Evolutionary conservation across 371 early-diverging fungal genomes (phyloP), one percentile per base, ranked within the genome.

Genomic region (Apophysomyces sp.): DNA sequence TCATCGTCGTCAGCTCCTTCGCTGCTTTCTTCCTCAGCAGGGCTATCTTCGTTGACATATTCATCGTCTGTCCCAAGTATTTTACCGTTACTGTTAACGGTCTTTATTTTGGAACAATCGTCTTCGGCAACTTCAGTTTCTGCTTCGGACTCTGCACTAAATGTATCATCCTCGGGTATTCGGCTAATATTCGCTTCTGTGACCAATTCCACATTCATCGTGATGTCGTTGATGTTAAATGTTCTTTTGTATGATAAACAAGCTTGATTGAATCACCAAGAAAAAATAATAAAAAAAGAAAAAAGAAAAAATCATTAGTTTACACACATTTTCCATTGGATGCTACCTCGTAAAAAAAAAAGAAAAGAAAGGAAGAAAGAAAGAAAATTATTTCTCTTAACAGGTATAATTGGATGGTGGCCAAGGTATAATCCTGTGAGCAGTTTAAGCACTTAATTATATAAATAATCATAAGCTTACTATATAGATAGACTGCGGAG

Each of bases 41-140:
- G 51, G n/a, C 55, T 27, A 18, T 55, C 24, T 34, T 34, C 55
- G 30, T 55, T 28, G 8, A 44, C 49, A 21, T 44, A 24, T 63
- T 30, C 37, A 51, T 27, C 55, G 32, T 29, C 36, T 29, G 49
- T 44, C n/a, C 49, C 49, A 16, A 44, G 27, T 21, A 21, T 44
- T 16, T 4, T 44, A 3, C 49, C 49, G 49, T 21, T 44, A 21
- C 21, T 44, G 4, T 44, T 21, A 8, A 21, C 21, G 21, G 49
- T 21, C 49, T 44, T 21, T 44, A 9, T 44, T 44, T 44, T 44
- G 49, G 49, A 21, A 21, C 13, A 41, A 52, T 60, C 61, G n/a
- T 65, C 61, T 5, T 56, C 59, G 31, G 18, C 49, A 16, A 49
- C 30, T 54, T 66, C 61, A 6, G 61, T 66, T 15, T 57, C 57